Evolutionary conservation across 2,329 filamentous ascomycete genomes (phyloP).

Genomic region (Aspergillus costaricaensis): DNA sequence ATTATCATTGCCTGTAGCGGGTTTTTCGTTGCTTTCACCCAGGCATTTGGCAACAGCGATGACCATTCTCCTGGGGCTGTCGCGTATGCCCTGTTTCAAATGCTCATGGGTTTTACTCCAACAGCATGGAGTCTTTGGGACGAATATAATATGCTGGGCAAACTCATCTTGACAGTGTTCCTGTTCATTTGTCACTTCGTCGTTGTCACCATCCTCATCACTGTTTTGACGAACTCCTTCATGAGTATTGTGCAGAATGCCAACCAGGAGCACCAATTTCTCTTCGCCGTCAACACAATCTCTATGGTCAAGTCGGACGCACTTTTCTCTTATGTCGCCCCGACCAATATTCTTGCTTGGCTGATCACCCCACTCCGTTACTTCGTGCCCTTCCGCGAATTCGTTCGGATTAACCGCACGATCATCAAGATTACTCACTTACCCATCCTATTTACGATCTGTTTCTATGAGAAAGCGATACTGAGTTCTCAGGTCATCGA

Average conservation of each 20-base stretch:
- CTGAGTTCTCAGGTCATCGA: constrained; percentile 76
- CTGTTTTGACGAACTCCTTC: constrained; percentile 94
- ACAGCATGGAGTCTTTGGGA: constrained; percentile 91
- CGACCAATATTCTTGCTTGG: constrained; percentile 91
- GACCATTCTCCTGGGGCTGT: constrained; percentile 69
- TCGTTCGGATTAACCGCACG: constrained; percentile 82
- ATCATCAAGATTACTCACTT: constrained; percentile 91
- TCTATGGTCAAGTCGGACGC: constrained; percentile 99
- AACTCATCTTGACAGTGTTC: constrained; percentile 74
- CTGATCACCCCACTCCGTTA: constrained; percentile 80
- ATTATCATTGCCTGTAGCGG: constrained; percentile 88
- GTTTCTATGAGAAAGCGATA: constrained; percentile 79
- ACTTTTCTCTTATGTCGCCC: constrained; percentile 89
- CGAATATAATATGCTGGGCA: constrained; percentile 77
- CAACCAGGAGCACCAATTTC: constrained; percentile 85
- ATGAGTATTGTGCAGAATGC: constrained; percentile 93
- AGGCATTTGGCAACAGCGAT: constrained; percentile 67
- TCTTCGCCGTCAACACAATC: constrained; percentile 95
- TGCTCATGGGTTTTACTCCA: constrained; percentile 93
- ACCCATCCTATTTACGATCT: constrained; percentile 83
- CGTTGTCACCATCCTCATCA: constrained; percentile 90
- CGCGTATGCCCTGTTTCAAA: constrained; percentile 90
- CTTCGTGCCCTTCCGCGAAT: constrained; percentile 74
- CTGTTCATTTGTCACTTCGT: constrained; percentile 94
- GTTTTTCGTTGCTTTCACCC: constrained; percentile 91